These are phyloP conservation scores for Berkeleyomyces basicola DNA, from an alignment of 2,329 filamentous ascomycete species.

Conservation along the genomic window DNA sequence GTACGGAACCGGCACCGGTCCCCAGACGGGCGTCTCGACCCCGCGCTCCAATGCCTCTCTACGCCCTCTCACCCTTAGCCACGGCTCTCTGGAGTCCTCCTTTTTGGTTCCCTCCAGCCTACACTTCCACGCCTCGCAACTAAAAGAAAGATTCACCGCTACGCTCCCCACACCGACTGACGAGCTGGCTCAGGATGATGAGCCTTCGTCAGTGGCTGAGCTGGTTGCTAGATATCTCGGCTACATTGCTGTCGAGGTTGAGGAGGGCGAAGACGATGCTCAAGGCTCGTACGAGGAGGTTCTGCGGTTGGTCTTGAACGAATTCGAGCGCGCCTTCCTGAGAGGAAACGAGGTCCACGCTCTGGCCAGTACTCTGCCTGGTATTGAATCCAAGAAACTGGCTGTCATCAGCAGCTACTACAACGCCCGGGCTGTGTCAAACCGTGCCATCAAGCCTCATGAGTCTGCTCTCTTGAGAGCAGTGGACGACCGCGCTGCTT, in stretches of 20 bases:
- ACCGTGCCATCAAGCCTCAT: conserved; percentile 76
- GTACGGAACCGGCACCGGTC: conserved; percentile 71
- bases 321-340: conserved; percentile 92
- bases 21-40: conserved; percentile 92
- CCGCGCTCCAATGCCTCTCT: conserved; percentile 86
- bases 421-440: conserved; percentile 65
- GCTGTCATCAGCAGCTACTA: conserved; percentile 85
- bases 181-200: conserved; percentile 93
- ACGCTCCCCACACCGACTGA: conserved; percentile 84
- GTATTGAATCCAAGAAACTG: conserved; percentile 85
- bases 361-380: conserved; percentile 66
- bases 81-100: conserved; percentile 90
- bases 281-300: conserved; percentile 85
- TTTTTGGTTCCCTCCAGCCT: conserved; percentile 90
- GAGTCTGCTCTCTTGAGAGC: conserved; percentile 86
- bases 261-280: conserved; percentile 78
- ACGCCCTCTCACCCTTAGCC: conserved; percentile 74
- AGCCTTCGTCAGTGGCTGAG: conserved; percentile 90
- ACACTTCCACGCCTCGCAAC: conserved; percentile 88
- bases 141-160: conserved; percentile 78
- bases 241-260: conserved; percentile 74
- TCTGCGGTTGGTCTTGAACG: conserved; percentile 78
- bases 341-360: conserved; percentile 94
- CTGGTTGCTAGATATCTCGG: conserved; percentile 87
- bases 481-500: conserved; percentile 65